Conservation (phyloP, 306 rosid species). For the Canavalia ensiformis region DNA sequence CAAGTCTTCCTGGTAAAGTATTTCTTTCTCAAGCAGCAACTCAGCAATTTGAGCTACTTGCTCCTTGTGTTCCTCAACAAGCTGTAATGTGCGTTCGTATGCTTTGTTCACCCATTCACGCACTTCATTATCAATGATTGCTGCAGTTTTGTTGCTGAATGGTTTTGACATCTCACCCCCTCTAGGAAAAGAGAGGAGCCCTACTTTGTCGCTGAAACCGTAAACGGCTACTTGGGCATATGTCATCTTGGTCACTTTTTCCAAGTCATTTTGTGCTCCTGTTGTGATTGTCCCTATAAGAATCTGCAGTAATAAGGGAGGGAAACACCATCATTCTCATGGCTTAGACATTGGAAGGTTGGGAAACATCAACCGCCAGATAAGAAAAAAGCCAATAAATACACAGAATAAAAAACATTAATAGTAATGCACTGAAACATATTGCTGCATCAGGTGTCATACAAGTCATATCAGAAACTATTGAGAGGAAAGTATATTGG, state of each 20-base stretch:
- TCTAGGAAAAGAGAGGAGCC: slow-evolving; percentile 90
- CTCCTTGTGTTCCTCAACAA: slow-evolving; percentile 81
- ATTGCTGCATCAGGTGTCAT: neutral
- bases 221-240: slow-evolving; percentile 95
- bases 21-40: slow-evolving; percentile 92
- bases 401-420: neutral
- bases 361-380: slow-evolving; percentile 4
- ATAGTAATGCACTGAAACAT: slow-evolving; percentile 11
- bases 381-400: neutral
- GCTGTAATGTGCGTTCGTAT: slow-evolving; percentile 64
- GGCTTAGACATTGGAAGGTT: neutral
- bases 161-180: slow-evolving; percentile 87
- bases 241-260: slow-evolving; percentile 96
- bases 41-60: slow-evolving; percentile 83
- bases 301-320: slow-evolving; percentile 60
- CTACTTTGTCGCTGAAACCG: slow-evolving; percentile 95
- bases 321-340: slow-evolving; percentile 9
- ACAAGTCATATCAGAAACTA: too few species aligned
- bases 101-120: slow-evolving; percentile 90
- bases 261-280: slow-evolving; percentile 95
- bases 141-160: slow-evolving; percentile 87
- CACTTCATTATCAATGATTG: slow-evolving; percentile 84
- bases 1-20: slow-evolving; percentile 93
- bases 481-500: neutral
- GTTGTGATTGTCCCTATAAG: slow-evolving; percentile 86